A percentile compares a stretch with the other conserved stretches of the same genome.
Evolutionary conservation across 2,329 filamentous ascomycete genomes (phyloP).

Genomic region (Purpureocillium takamizusanense): DNA sequence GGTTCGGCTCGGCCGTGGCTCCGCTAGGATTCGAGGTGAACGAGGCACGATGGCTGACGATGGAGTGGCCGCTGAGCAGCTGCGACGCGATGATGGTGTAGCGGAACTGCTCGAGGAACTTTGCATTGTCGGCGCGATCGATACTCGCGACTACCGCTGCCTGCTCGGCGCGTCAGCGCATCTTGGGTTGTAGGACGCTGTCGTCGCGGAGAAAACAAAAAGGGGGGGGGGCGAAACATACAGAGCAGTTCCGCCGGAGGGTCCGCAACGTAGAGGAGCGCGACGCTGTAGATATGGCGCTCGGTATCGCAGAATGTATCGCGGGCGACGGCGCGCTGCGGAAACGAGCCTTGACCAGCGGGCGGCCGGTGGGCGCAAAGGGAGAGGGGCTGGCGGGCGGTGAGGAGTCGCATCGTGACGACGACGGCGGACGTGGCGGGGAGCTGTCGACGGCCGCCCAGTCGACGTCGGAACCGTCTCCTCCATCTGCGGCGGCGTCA

Average conservation of each 20-base stretch:
- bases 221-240: constrained; percentile 22
- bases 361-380: constrained; percentile 49
- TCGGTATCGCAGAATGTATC: constrained; percentile 31
- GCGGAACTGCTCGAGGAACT: constrained; percentile 85
- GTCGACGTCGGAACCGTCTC: constrained; percentile 32
- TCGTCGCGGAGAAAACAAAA: too few relatives aligned
- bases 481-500: constrained; percentile 31
- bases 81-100: constrained; percentile 91
- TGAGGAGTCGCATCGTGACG: constrained; percentile 23
- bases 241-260: constrained; percentile 41
- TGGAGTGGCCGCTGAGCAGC: constrained; percentile 64
- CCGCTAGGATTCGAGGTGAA: constrained; percentile 11
- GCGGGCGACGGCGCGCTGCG: too few relatives aligned
- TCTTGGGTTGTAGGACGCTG: too few relatives aligned
- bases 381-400: constrained; percentile 37
- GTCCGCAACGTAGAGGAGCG: constrained; percentile 30
- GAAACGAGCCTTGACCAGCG: constrained; percentile 44
- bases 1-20: constrained; percentile 10
- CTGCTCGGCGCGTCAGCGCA: constrained; percentile 29
- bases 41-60: constrained; percentile 21
- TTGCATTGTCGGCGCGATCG: constrained; percentile 68
- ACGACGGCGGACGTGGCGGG: constrained; percentile 21
- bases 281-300: constrained; percentile 32
- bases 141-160: constrained; percentile 63
- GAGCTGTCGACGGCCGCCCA: constrained; percentile 35